These are phyloP conservation scores for Psidium friedrichsthalianum DNA, from an alignment of 345 rosid species.

Conservation along the genomic window DNA sequence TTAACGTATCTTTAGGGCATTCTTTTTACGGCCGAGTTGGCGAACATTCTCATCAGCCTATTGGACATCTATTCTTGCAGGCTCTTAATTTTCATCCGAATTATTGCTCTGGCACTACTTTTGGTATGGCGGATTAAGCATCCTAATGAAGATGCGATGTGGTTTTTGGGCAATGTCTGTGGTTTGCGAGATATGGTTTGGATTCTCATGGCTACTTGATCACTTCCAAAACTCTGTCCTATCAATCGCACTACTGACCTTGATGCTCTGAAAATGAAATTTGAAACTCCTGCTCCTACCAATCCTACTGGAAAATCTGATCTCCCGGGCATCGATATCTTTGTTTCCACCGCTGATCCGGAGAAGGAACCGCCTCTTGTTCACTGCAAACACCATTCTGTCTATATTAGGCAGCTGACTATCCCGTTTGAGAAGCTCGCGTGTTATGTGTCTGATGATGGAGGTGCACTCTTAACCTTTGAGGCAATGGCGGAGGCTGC, in stretches of 20 bases:
- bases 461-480: constrained; percentile 15
- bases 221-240: constrained; percentile 20
- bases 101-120: constrained; percentile 7
- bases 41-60: not conserved
- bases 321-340: constrained; percentile 16
- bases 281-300: constrained; percentile 7
- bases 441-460: constrained; percentile 18
- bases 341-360: constrained; percentile 15
- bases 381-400: constrained; percentile 12
- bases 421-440: constrained; percentile 19
- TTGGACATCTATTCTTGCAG: not conserved
- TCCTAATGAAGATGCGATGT: constrained; percentile 18
- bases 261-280: constrained; percentile 12
- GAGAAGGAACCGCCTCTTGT: constrained; percentile 17
- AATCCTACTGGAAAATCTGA: constrained; percentile 16
- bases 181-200: constrained; percentile 18
- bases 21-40: not conserved
- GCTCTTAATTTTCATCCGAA: constrained; percentile 13
- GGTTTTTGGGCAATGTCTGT: constrained; percentile 27
- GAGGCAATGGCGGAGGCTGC: constrained; percentile 18
- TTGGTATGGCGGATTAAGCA: constrained; percentile 18
- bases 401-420: constrained; percentile 21
- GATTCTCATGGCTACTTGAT: constrained; percentile 16
- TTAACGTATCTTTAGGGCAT: not conserved
- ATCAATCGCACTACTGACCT: constrained; percentile 10